Percentiles rank a stretch among this genome's conserved stretches.
Evolutionary conservation across 2,329 filamentous ascomycete genomes (phyloP).

Genomic region (Cryphonectria radicalis): DNA sequence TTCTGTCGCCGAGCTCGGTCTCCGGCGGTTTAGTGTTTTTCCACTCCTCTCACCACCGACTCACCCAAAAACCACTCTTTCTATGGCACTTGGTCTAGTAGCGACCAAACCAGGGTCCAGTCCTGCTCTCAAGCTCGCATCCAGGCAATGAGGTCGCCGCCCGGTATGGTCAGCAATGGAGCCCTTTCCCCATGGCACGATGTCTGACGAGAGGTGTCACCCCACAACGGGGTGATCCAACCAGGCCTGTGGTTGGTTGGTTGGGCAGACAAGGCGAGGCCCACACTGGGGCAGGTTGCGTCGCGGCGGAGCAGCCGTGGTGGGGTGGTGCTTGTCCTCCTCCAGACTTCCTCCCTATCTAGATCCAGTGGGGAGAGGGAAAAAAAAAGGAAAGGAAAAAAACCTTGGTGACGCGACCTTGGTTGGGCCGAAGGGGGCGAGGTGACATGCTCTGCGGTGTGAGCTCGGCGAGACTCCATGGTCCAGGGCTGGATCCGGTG

Average conservation of each 20-base stretch:
- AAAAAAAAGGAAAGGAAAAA: neutral
- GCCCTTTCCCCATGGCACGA: constrained; percentile 17
- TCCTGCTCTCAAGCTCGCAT: neutral
- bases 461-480: neutral
- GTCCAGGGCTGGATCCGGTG: neutral
- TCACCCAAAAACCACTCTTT: neutral
- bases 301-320: constrained; percentile 1
- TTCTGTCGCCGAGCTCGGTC: constrained; percentile 21
- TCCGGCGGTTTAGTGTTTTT: neutral
- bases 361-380: constrained; percentile 7
- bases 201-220: constrained; percentile 8
- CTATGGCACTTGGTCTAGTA: neutral
- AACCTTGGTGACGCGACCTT: neutral
- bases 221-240: constrained; percentile 14
- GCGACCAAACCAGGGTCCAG: neutral
- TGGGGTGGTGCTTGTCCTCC: neutral
- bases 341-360: constrained; percentile 7
- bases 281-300: constrained; percentile 19
- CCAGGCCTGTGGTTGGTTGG: constrained; percentile 8
- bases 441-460: neutral
- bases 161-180: constrained; percentile 12
- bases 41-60: constrained; percentile 14
- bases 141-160: constrained; percentile 13
- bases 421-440: neutral
- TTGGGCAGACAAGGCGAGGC: neutral